Conservation (phyloP, 1,284 basidiomycete species). For the Trametes pubescens region DNA sequence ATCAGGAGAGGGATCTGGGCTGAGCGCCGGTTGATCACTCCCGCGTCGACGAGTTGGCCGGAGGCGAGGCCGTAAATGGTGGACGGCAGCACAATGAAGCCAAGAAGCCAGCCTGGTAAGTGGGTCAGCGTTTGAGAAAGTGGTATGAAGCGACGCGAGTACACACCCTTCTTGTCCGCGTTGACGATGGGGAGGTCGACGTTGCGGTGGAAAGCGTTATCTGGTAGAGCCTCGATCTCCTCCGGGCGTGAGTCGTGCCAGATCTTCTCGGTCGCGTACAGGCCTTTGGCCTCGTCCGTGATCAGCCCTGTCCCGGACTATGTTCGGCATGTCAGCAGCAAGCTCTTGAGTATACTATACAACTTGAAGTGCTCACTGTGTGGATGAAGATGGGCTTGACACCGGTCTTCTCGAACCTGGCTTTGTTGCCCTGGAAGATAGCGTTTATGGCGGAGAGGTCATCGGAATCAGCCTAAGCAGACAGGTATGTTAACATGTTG, state of each 20-base stretch:
- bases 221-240: conserved; percentile 42
- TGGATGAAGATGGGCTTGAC: conserved; percentile 19
- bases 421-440: conserved; percentile 18
- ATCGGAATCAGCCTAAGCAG: conserved; percentile 45
- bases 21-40: conserved; percentile 46
- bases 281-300: conserved; percentile 25
- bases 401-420: conserved; percentile 13
- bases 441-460: conserved; percentile 29
- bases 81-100: conserved; percentile 49
- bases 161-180: conserved; percentile 41
- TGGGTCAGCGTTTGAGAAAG: background rate
- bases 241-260: conserved; percentile 46
- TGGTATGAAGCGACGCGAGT: background rate
- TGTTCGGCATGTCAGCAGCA: background rate
- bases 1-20: conserved; percentile 44
- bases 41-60: conserved; percentile 46
- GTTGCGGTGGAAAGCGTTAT: conserved; percentile 43
- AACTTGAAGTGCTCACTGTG: conserved; percentile 10
- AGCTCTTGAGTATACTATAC: no score
- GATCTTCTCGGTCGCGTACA: conserved; percentile 34
- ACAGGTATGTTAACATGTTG: conserved; percentile 20
- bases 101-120: conserved; percentile 42
- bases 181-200: conserved; percentile 41
- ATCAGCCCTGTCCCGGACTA: conserved; percentile 17
- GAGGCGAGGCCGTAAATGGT: conserved; percentile 48